phyloP scores from a whole-genome alignment of 208 protist species.

The Naegleria fowleri region DNA sequence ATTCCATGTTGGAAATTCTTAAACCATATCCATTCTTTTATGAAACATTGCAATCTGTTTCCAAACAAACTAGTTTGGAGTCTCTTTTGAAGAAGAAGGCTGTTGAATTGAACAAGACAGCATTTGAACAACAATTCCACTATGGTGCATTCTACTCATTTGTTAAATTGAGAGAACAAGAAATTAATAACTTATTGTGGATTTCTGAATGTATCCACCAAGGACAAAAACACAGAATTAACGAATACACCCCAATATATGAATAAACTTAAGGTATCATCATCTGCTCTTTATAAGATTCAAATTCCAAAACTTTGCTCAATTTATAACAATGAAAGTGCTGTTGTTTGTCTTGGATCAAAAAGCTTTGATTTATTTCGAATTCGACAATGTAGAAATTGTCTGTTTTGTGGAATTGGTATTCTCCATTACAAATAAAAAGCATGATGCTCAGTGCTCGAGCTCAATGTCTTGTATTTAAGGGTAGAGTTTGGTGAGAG shows the following conservation, averaged over 20 bases:
- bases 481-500: neutral
- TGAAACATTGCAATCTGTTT: conserved; percentile 54
- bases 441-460: neutral
- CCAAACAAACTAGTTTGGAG: conserved; percentile 52
- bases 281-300: too few relatives aligned
- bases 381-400: too few relatives aligned
- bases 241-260: conserved; percentile 62
- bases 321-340: too few relatives aligned
- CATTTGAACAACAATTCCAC: conserved; percentile 77
- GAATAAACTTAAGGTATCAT: conserved; percentile 8
- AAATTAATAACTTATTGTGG: conserved; percentile 82
- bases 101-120: conserved; percentile 69
- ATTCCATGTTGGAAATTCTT: conserved; percentile 67
- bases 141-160: conserved; percentile 84
- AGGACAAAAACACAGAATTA: conserved; percentile 69
- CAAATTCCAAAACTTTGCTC: too few relatives aligned
- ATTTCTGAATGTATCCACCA: conserved; percentile 82
- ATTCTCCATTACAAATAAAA: neutral
- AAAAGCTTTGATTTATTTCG: too few relatives aligned
- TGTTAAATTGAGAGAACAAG: conserved; percentile 81
- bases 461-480: neutral
- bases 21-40: conserved; percentile 63
- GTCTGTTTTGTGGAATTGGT: neutral
- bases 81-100: conserved; percentile 71
- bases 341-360: too few relatives aligned